These are phyloP conservation scores for Yamadazyma songkhlaensis DNA, from an alignment of 1,139 yeast genomes.

Conservation along the genomic window DNA sequence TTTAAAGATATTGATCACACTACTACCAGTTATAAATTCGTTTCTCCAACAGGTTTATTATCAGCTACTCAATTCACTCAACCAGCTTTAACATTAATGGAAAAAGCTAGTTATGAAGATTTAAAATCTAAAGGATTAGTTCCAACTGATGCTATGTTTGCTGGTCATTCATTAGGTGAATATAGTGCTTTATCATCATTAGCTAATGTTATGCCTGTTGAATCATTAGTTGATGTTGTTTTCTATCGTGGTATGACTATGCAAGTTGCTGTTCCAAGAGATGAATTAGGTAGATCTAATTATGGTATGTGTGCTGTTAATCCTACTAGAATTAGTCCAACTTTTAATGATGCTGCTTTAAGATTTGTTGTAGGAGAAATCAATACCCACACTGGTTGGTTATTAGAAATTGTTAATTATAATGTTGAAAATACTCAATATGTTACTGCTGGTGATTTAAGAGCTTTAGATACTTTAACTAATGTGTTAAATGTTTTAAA, in stretches of 20 bases:
- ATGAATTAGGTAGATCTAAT: slow-evolving; percentile 89
- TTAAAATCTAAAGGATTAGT: slow-evolving; percentile 94
- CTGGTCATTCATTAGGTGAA: slow-evolving; percentile 99
- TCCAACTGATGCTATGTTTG: slow-evolving; percentile 91
- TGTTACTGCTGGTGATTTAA: slow-evolving; percentile 97
- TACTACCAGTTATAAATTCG: slow-evolving; percentile 84
- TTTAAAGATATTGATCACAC: slow-evolving; percentile 85
- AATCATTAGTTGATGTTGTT: slow-evolving; percentile 94
- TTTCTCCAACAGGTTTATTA: slow-evolving; percentile 89
- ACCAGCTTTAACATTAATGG: slow-evolving; percentile 99
- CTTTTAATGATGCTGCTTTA: slow-evolving; percentile 90
- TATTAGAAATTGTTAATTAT: slow-evolving; percentile 95
- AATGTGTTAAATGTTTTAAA: slow-evolving; percentile 92
- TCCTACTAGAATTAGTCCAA: slow-evolving; percentile 87
- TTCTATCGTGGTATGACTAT: slow-evolving; percentile 99
- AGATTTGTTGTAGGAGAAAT: slow-evolving; percentile 93
- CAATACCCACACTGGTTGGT: slow-evolving; percentile 80
- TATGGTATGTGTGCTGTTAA: slow-evolving; percentile 99
- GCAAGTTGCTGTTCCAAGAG: slow-evolving; percentile 99
- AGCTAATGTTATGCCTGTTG: slow-evolving; percentile 99
- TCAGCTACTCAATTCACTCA: slow-evolving; percentile 99
- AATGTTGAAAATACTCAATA: slow-evolving; percentile 98
- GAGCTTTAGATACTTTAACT: slow-evolving; percentile 89
- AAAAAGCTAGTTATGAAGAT: slow-evolving; percentile 98
- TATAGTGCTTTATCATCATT: slow-evolving; percentile 95